Evolutionary conservation across 306 rosid species (phyloP).

Genomic region (Echinosophora koreensis): DNA sequence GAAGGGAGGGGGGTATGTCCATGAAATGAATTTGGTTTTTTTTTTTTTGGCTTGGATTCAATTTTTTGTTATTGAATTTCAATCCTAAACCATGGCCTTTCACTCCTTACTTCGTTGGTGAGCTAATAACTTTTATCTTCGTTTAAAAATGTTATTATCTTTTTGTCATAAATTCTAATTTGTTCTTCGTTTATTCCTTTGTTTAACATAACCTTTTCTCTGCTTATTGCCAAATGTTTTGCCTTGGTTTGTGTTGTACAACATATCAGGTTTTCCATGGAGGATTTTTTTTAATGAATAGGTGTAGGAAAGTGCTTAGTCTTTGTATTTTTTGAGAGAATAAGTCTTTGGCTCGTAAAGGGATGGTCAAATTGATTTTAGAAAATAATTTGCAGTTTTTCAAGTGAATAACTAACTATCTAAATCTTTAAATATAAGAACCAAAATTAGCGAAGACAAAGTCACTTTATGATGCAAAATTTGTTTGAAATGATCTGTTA

Average conservation of each 20-base stretch:
- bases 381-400: neutral
- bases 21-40: neutral
- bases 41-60: neutral
- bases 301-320: neutral
- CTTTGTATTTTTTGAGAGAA: neutral
- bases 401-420: neutral
- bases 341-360: neutral
- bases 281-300: neutral
- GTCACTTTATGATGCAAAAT: constrained; percentile 1
- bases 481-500: constrained; percentile 27
- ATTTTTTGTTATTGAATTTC: neutral
- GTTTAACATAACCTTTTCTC: neutral
- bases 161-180: neutral
- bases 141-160: neutral
- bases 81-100: too few species aligned
- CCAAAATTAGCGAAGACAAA: constrained; percentile 4
- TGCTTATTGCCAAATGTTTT: neutral
- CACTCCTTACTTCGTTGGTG: too few species aligned
- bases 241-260: neutral
- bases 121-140: neutral
- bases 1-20: constrained; percentile 20
- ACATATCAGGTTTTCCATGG: neutral
- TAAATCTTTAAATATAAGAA: neutral
- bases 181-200: neutral
- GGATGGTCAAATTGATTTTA: constrained; percentile 1